phyloP scores from a whole-genome alignment of 1,284 basidiomycete species.

The Trichosporon asahii region DNA sequence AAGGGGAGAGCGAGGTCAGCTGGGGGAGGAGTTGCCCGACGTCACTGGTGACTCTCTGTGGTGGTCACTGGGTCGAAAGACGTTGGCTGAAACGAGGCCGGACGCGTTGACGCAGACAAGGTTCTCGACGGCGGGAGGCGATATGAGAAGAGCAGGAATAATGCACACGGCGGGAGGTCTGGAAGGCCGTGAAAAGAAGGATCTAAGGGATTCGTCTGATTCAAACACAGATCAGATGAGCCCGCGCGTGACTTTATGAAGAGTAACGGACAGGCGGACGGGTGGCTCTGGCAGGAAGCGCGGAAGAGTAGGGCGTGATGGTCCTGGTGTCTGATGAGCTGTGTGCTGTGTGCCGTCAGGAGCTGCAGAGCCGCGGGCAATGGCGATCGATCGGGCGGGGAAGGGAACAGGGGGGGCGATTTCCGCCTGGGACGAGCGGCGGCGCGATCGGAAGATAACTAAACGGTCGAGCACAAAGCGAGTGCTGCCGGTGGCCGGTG shows the following conservation, averaged over 20 bases:
- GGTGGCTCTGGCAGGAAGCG: background rate
- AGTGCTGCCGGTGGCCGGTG: background rate
- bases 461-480: background rate
- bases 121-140: background rate
- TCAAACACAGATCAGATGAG: slow-evolving; percentile 6
- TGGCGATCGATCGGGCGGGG: background rate
- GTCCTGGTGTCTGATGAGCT: background rate
- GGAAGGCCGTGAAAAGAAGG: background rate
- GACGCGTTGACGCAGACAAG: background rate
- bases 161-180: background rate
- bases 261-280: background rate
- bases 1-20: background rate
- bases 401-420: background rate
- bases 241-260: slow-evolving; percentile 6
- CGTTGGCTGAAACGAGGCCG: background rate
- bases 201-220: slow-evolving; percentile 6
- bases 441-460: background rate
- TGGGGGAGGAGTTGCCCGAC: background rate
- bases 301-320: background rate
- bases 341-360: background rate
- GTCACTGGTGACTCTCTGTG: background rate
- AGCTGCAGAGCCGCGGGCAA: background rate
- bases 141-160: background rate
- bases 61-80: background rate
- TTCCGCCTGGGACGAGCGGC: background rate